Evolutionary conservation across 2,329 filamentous ascomycete species (phyloP), one percentile per base, ranked within the genome.

Genomic region (Sporothrix euskadiensis): DNA sequence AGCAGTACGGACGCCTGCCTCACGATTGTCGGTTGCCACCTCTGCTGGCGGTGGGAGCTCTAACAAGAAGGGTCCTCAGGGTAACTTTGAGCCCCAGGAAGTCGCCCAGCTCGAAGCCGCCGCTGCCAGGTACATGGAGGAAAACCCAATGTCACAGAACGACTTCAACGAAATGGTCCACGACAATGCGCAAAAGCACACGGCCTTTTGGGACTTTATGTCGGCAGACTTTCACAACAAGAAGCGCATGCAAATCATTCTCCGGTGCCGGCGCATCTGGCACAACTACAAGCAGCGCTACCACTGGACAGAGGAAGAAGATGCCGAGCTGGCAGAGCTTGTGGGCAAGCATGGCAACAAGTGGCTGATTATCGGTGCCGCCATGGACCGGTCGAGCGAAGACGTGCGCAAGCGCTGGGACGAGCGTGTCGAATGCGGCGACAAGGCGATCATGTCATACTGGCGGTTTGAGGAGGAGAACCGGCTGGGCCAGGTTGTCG

Each of bases 391-490:
- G 6, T 86, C 89, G 54, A 84, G 87, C 0, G 87, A 89, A 74
- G 91, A 93, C 78, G 85, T 90, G 71, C 87, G 91, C 69, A 91
- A 93, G 79, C 88, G 91, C 3, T 92, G 90, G 83, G 85, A 89
- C 54, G 91, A 93, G 77, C 89, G 91, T 77, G 81, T 92, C 30
- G 82, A 90, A 63, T 90, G 88, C 71, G 87, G 87, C 26, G 83
- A 86, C 6, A 85, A 83, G 0, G 82, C 84, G 73, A 84, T 84
- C 44, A 86, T 83, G 57, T 86, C 87, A 47, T 80, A 82, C 1
- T 94, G 92, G 92, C 84, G 83, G 1, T 81, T 86, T 22, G 83
- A 85, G 0, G 92, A 94, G 77, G 89, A 91, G 77, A 80, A 82
- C 0, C 81, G 79, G 10, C 81, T 93, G 35, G 82, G 83, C 1